Conservation (phyloP, 1,284 basidiomycete genomes). For the Irpex sp. region DNA sequence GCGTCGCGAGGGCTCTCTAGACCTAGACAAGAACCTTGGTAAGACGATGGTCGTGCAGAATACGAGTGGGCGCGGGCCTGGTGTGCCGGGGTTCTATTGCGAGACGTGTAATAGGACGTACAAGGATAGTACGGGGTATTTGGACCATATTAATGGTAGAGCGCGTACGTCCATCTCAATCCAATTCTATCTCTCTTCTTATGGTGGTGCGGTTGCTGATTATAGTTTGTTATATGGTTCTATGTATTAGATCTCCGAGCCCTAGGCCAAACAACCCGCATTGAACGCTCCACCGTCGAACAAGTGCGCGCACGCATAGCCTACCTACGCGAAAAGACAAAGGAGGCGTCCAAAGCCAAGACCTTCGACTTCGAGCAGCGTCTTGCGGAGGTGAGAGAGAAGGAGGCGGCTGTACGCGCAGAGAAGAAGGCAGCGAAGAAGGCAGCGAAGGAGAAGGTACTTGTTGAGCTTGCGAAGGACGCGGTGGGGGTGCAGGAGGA, state of each 20-base stretch:
- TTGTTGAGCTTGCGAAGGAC: constrained; percentile 59
- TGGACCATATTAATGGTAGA: constrained; percentile 96
- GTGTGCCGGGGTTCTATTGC: constrained; percentile 91
- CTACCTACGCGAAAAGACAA: constrained; percentile 81
- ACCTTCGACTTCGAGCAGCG: constrained; percentile 92
- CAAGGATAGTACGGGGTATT: constrained; percentile 90
- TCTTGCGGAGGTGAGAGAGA: constrained; percentile 77
- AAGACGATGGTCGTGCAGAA: constrained; percentile 93
- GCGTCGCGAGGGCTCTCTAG: constrained; percentile 75
- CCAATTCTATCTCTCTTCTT: not conserved
- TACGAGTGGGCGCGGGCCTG: constrained; percentile 73
- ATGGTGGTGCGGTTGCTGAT: constrained; percentile 1
- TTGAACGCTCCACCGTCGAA: constrained; percentile 86
- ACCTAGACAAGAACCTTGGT: constrained; percentile 87
- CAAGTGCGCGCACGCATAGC: constrained; percentile 92
- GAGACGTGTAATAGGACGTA: constrained; percentile 88
- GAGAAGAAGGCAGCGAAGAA: constrained; percentile 73
- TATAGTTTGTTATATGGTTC: not conserved
- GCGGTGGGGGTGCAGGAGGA: constrained; percentile 43
- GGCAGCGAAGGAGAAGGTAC: constrained; percentile 67
- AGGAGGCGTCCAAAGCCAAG: constrained; percentile 76
- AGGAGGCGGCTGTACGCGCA: constrained; percentile 59
- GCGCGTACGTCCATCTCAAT: constrained; percentile 62
- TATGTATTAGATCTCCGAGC: constrained; percentile 71
- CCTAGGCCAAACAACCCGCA: constrained; percentile 92